These are phyloP conservation scores for Cerrena zonata DNA, from an alignment of 1,284 basidiomycete genomes.

Conservation along the genomic window DNA sequence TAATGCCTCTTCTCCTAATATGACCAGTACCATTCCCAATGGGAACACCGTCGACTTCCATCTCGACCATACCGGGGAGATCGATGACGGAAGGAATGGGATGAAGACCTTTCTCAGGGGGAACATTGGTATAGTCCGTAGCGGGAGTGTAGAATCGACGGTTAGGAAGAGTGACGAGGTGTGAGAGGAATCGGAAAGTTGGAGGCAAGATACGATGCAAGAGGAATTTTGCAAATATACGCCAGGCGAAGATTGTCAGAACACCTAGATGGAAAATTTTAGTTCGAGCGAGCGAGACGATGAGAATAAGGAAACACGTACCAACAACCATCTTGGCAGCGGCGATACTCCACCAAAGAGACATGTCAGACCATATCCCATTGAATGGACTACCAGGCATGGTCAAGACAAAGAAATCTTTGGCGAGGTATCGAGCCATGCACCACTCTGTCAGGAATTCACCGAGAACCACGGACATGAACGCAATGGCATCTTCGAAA, in stretches of 20 bases:
- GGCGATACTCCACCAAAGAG: conserved; percentile 53
- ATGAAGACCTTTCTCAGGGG: conserved; percentile 54
- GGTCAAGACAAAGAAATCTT: conserved; percentile 30
- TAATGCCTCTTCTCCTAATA: conserved; percentile 4
- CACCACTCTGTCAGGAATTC: conserved; percentile 68
- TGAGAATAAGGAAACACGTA: conserved; percentile 21
- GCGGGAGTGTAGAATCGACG: conserved; percentile 84
- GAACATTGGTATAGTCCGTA: conserved; percentile 73
- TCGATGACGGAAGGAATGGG: conserved; percentile 84
- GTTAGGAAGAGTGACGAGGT: conserved; percentile 60
- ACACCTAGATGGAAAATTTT: conserved; percentile 35
- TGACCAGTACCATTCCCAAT: conserved; percentile 10
- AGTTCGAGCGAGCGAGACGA: no score
- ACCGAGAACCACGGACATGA: conserved; percentile 80
- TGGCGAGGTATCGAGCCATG: conserved; percentile 32
- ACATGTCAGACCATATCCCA: conserved; percentile 40
- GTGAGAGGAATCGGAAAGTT: conserved; percentile 69
- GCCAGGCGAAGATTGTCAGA: conserved; percentile 76
- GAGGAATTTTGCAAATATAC: conserved; percentile 74
- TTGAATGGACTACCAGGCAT: conserved; percentile 56
- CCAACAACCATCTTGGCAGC: conserved; percentile 59
- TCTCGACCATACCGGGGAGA: conserved; percentile 45
- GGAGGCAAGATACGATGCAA: conserved; percentile 75
- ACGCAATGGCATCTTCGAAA: conserved; percentile 95
- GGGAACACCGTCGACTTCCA: conserved; percentile 27